These are phyloP conservation scores for Poa pratensis DNA, from an alignment of 176 grass and related monocot species.

Conservation along the genomic window DNA sequence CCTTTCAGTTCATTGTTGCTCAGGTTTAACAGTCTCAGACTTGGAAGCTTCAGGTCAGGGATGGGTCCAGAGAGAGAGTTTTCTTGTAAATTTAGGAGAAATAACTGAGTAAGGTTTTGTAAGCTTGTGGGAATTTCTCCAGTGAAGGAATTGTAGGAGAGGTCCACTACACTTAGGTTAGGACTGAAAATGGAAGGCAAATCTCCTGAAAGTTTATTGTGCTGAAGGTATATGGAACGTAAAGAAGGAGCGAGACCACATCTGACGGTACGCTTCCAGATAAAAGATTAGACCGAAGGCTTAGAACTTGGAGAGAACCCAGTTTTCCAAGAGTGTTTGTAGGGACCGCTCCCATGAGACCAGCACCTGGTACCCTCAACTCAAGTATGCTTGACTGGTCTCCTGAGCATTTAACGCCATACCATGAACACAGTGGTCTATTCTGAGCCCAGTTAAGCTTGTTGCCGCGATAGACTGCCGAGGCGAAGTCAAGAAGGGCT, in stretches of 20 bases:
- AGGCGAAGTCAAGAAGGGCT: conserved; percentile 73
- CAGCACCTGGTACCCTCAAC: conserved; percentile 79
- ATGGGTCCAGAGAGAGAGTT: conserved; percentile 78
- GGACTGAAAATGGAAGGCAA: conserved; percentile 58
- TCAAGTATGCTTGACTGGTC: conserved; percentile 64
- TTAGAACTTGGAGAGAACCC: conserved; percentile 72
- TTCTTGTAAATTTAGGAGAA: conserved; percentile 62
- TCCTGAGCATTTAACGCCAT: conserved; percentile 74
- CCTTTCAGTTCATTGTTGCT: conserved; percentile 86
- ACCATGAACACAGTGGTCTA: conserved; percentile 78
- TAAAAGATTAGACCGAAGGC: conserved; percentile 83
- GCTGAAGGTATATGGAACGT: conserved; percentile 76
- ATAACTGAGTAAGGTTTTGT: conserved; percentile 74
- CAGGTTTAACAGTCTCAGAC: conserved; percentile 71
- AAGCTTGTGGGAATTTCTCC: conserved; percentile 58
- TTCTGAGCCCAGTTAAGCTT: conserved; percentile 76
- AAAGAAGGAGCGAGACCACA: conserved; percentile 67
- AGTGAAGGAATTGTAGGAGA: conserved; percentile 87
- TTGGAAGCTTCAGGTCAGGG: conserved; percentile 68
- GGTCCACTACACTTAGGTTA: conserved; percentile 61
- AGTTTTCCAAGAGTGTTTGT: conserved; percentile 76
- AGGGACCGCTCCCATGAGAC: conserved; percentile 73
- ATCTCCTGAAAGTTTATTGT: conserved; percentile 81
- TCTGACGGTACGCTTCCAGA: conserved; percentile 74
- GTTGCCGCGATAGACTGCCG: conserved; percentile 51